Evolutionary conservation across 2,329 filamentous ascomycete species (phyloP).

Genomic region (Dothideomycetidae sp.): DNA sequence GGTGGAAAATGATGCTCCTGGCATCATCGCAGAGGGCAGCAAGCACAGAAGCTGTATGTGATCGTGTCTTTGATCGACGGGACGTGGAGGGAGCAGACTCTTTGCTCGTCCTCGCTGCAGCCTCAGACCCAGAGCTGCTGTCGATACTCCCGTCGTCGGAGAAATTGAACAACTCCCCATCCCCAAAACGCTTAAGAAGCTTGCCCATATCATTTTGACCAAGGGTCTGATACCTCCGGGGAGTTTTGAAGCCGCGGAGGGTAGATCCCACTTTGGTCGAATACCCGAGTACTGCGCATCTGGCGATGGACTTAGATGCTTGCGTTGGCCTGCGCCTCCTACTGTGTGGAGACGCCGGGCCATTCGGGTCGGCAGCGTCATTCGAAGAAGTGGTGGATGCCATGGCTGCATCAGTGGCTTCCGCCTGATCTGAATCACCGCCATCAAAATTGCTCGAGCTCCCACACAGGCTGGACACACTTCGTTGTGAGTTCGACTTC

Average conservation of each 20-base stretch:
- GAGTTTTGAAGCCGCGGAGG: slow-evolving; percentile 11
- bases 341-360: neutral
- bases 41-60: slow-evolving; percentile 3
- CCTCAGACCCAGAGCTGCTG: slow-evolving; percentile 14
- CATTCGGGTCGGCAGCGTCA: neutral
- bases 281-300: slow-evolving; percentile 10
- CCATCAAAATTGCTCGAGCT: too few species aligned
- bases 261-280: slow-evolving; percentile 10
- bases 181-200: slow-evolving; percentile 15
- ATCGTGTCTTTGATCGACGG: neutral
- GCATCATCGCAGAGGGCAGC: slow-evolving; percentile 26
- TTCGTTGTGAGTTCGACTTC: too few species aligned
- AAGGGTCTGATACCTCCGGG: slow-evolving; percentile 7
- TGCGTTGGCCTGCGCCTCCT: neutral
- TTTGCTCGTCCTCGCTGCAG: neutral
- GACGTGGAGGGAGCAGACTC: neutral
- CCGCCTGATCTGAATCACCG: neutral
- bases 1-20: slow-evolving; percentile 36
- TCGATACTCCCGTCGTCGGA: slow-evolving; percentile 13
- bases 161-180: slow-evolving; percentile 18
- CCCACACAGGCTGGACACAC: too few species aligned
- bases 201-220: slow-evolving; percentile 10
- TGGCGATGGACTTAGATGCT: neutral
- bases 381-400: neutral
- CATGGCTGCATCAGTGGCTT: too few species aligned